Evolutionary conservation across 1,284 basidiomycete genomes (phyloP).

Genomic region (Papiliotrema laurentii): DNA sequence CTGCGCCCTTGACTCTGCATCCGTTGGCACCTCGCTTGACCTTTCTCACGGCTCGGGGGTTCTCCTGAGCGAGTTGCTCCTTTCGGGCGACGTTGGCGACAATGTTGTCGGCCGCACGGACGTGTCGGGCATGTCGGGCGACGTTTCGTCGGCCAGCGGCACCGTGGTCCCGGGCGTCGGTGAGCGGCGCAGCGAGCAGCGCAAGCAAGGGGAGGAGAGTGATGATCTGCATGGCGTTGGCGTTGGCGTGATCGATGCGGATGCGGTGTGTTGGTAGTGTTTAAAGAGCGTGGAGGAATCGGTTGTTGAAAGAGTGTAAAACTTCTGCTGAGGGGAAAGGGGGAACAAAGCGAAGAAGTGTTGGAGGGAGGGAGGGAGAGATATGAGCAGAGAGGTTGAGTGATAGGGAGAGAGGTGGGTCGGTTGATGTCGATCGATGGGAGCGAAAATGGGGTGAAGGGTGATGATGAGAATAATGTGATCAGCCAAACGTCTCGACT

Average conservation of each 20-base stretch:
- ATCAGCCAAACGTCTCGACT: too few species aligned
- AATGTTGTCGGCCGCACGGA: constrained; percentile 13
- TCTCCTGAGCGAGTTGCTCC: constrained; percentile 6
- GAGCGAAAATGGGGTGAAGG: too few species aligned
- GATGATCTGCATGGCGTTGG: constrained; percentile 22
- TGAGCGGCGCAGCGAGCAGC: constrained; percentile 15
- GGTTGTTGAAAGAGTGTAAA: background rate
- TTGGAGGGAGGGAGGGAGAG: too few species aligned
- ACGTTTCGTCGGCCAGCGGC: constrained; percentile 11
- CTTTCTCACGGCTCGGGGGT: constrained; percentile 1
- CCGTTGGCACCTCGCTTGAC: constrained; percentile 3
- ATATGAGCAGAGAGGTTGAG: too few species aligned
- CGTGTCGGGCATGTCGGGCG: constrained; percentile 14
- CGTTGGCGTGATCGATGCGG: background rate
- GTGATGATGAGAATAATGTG: too few species aligned
- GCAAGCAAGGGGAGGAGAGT: constrained; percentile 26
- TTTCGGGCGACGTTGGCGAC: constrained; percentile 13
- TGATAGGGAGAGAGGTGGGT: too few species aligned
- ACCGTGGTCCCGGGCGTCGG: constrained; percentile 3
- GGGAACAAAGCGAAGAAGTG: too few species aligned
- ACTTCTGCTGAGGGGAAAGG: too few species aligned
- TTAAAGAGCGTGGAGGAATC: constrained; percentile 1
- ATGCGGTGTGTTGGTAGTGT: background rate
- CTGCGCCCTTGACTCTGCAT: background rate
- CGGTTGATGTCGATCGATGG: too few species aligned